phyloP scores from a whole-genome alignment of 768 basidiomycete genomes.

The Xanthoconium stramineum region DNA sequence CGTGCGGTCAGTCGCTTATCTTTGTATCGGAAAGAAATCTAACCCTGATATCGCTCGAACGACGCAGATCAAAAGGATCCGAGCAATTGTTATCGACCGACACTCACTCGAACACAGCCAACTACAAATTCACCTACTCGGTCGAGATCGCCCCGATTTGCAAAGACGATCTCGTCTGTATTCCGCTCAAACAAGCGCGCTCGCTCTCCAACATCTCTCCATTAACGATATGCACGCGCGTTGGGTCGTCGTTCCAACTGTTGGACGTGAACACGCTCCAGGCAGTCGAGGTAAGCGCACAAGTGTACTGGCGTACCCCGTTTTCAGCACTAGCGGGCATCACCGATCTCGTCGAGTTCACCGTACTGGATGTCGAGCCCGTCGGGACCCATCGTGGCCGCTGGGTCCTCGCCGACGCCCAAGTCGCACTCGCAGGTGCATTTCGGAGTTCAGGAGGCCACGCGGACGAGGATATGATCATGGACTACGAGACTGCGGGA shows the following conservation, averaged over 20 bases:
- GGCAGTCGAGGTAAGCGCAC: constrained; percentile 71
- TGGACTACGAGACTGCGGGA: constrained; percentile 62
- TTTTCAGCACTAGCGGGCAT: constrained; percentile 82
- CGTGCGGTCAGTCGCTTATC: constrained; percentile 56
- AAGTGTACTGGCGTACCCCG: constrained; percentile 87
- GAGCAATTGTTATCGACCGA: constrained; percentile 94
- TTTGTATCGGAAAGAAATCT: not conserved
- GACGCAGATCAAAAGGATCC: constrained; percentile 79
- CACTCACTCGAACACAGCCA: constrained; percentile 88
- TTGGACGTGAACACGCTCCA: constrained; percentile 88
- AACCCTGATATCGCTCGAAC: not conserved
- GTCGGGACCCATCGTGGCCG: constrained; percentile 68
- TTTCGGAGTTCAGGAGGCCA: constrained; percentile 54
- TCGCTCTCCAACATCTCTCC: constrained; percentile 85
- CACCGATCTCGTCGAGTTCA: constrained; percentile 90
- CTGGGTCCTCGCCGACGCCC: constrained; percentile 81
- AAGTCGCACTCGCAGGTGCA: constrained; percentile 82
- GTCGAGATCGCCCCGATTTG: constrained; percentile 97
- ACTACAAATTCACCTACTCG: constrained; percentile 96
- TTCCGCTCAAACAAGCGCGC: constrained; percentile 80
- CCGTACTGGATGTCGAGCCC: constrained; percentile 90
- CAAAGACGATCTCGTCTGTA: constrained; percentile 94
- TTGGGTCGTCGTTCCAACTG: constrained; percentile 89
- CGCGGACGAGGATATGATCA: constrained; percentile 48
- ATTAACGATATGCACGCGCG: constrained; percentile 82